These are phyloP conservation scores for Didymella lethalis DNA, from an alignment of 2,329 filamentous ascomycete genomes.

Conservation along the genomic window DNA sequence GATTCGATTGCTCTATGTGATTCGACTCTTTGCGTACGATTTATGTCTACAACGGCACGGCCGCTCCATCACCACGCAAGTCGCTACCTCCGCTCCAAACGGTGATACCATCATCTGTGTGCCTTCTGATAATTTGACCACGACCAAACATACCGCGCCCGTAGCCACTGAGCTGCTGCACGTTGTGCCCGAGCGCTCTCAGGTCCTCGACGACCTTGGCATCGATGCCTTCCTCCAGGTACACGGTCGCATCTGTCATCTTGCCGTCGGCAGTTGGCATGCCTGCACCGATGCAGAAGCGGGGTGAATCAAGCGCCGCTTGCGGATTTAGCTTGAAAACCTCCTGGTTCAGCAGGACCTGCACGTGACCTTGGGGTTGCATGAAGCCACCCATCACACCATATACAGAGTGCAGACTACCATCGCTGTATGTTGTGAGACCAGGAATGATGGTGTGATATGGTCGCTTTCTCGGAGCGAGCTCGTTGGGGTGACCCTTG, in stretches of 20 bases:
- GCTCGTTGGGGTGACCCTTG: conserved; percentile 76
- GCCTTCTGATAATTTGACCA: conserved; percentile 84
- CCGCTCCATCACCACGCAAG: conserved; percentile 80
- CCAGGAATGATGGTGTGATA: conserved; percentile 99
- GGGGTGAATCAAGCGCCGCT: conserved; percentile 85
- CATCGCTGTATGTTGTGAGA: conserved; percentile 81
- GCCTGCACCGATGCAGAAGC: conserved; percentile 84
- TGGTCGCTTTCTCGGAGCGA: conserved; percentile 83
- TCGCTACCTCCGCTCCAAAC: conserved; percentile 93
- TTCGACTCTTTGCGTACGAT: background rate
- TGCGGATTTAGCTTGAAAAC: conserved; percentile 84
- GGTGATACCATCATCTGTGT: conserved; percentile 74
- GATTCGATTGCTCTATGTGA: no score
- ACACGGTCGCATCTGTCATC: conserved; percentile 70
- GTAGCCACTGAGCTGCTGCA: conserved; percentile 72
- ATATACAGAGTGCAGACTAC: conserved; percentile 81
- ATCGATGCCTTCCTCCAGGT: conserved; percentile 82
- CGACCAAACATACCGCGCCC: conserved; percentile 77
- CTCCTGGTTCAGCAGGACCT: conserved; percentile 89
- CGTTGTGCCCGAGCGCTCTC: conserved; percentile 73
- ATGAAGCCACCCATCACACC: conserved; percentile 99
- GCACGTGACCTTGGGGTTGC: conserved; percentile 96
- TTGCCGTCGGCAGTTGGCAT: conserved; percentile 67
- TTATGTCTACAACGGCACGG: conserved; percentile 57
- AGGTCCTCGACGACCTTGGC: conserved; percentile 73